Conservation (phyloP, 2,329 filamentous ascomycete species). For the Aspergillus felis region DNA sequence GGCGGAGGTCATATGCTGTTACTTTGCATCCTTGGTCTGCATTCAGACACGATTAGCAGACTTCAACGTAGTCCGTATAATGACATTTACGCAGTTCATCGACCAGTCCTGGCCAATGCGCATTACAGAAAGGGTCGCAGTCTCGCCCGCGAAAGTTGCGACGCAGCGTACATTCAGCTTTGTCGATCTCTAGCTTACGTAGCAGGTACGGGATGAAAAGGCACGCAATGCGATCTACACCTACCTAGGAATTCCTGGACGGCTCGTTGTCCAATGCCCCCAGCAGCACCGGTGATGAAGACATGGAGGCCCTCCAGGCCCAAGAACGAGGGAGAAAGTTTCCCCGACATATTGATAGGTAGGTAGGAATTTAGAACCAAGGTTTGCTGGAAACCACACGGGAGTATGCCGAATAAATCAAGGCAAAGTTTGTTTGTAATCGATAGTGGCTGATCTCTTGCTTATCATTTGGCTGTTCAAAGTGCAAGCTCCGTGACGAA, state of each 20-base stretch:
- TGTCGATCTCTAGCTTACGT: not conserved
- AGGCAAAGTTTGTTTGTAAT: not conserved
- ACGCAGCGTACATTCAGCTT: no score
- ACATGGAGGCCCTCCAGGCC: slow-evolving; percentile 49
- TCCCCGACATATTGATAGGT: not conserved
- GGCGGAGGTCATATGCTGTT: slow-evolving; percentile 48
- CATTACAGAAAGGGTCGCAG: no score
- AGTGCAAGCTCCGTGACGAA: not conserved
- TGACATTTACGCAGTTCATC: not conserved
- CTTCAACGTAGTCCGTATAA: not conserved
- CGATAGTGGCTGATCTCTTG: not conserved
- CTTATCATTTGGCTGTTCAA: not conserved
- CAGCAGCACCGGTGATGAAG: slow-evolving; percentile 52
- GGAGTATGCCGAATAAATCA: not conserved
- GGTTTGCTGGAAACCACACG: not conserved
- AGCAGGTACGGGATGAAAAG: not conserved
- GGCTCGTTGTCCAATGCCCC: slow-evolving; percentile 49
- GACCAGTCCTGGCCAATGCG: no score
- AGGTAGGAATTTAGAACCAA: not conserved
- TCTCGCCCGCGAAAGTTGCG: no score
- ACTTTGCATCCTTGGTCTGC: slow-evolving; percentile 51
- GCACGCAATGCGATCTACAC: slow-evolving; percentile 10
- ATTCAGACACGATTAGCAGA: no score
- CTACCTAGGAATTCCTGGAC: slow-evolving; percentile 52
- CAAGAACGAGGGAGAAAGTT: slow-evolving; percentile 33